phyloP scores from a whole-genome alignment of 495 filamentous ascomycete species.

The Oleoguttula mirabilis region DNA sequence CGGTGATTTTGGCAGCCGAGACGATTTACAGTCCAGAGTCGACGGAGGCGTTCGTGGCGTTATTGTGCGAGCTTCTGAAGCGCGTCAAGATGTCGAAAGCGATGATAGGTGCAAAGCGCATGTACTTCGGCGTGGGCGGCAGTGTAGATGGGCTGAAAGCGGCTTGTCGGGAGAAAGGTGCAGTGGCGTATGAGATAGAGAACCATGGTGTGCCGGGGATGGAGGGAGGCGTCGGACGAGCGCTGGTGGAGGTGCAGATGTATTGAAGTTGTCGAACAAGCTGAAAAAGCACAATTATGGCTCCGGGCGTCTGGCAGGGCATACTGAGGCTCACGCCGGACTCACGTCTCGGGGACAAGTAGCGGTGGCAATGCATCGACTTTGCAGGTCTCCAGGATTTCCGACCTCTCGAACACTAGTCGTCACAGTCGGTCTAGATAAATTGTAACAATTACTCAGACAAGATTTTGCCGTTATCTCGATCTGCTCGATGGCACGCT shows the following conservation, averaged over 20 bases:
- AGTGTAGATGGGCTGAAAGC: constrained; percentile 78
- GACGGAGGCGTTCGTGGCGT: constrained; percentile 58
- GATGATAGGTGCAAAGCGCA: constrained; percentile 78
- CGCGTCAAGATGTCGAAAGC: constrained; percentile 46
- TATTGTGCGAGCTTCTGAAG: constrained; percentile 52
- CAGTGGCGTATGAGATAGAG: constrained; percentile 38
- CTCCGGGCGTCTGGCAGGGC: too few species aligned
- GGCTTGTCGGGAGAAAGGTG: constrained; percentile 44
- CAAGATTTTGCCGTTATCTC: too few species aligned
- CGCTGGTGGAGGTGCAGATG: constrained; percentile 36
- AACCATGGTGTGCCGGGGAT: constrained; percentile 39
- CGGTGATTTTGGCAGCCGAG: constrained; percentile 71
- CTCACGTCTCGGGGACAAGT: too few species aligned
- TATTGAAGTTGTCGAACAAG: too few species aligned
- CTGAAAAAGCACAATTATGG: too few species aligned
- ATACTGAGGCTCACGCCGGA: too few species aligned
- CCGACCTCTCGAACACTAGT: too few species aligned
- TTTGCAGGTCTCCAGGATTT: too few species aligned
- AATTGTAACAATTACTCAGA: too few species aligned
- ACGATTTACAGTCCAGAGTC: constrained; percentile 86
- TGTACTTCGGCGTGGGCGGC: constrained; percentile 95
- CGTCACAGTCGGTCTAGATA: too few species aligned
- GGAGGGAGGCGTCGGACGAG: constrained; percentile 39
- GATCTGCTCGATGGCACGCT: too few species aligned
- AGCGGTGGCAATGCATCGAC: too few species aligned